Base-by-base conservation (phyloP, 257 asterid species). In the Gentiana macrophylla region DNA sequence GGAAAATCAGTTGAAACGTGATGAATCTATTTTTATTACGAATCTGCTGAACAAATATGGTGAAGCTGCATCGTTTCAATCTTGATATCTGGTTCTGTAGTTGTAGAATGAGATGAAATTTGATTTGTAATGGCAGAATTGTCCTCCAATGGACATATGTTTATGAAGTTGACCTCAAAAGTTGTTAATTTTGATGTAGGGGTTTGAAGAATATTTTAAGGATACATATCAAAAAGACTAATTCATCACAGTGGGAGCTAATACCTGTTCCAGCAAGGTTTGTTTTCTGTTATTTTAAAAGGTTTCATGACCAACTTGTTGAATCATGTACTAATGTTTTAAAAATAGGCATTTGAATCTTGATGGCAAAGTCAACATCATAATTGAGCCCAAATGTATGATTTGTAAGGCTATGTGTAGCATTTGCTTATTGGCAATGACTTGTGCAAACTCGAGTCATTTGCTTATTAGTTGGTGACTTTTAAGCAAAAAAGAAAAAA, bases 121-220 rank as follows among this genome's bases (percentile, higher is more conserved):
- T 41, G 46, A 5, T 41, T 41, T 41, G 46, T 41, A 7, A 41
- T 41, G 46, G 9, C 6, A 41, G 46, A 41, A 41, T 41, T 41
- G 4, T 41, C 6, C 46, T 2, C 9, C 46, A 41, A 4, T 6
- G 46, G 46, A 5, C 46, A 1, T 41, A 5, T 41, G 46, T 6
- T 41, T 6, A 41, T 41, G 9, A 2, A 1, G 46, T 41, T 5
- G 6, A 41, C 5, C 9, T 41, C 46, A 5, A 7, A 41, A 41
- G 11, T 6, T 41, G 8, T 41, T 41, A 2, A 10, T 41, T 41
- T 41, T 45, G 61, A 48, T 78, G 68, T 93, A 91, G 98, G 86
- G 87, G 95, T 62, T 74, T 91, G 78, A 91, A 87, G 69, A 91
- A 91, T 77, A 91, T 91, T 57, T 57, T 91, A 78, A 82, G 96